Base-by-base conservation (phyloP, 108 stramenopile genomes). In the Skeletonema costatum region DNA sequence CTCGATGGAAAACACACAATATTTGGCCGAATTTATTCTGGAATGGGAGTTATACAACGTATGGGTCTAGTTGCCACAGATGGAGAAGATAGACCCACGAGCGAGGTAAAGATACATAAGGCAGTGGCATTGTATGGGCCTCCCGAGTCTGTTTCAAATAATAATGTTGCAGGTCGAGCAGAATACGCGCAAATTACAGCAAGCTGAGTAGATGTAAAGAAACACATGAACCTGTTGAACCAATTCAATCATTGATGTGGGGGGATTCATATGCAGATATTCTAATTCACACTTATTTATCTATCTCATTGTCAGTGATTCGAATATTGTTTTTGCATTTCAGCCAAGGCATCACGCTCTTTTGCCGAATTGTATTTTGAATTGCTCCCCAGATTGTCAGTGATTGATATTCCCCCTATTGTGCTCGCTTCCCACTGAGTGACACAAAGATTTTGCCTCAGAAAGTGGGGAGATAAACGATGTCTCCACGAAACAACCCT, bases 31-130 rank as follows among this genome's bases (percentile, higher is more conserved):
- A 93, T 99, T 12, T 97, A 97, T 67, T 87, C 88, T 50, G 86
- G 86, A 30, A 97, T 97, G 92, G 92, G 87, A 17, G 89, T 96
- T 12, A 82, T 99, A 60, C 92, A 97, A 74, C 81, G 91, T 8
- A 97, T 99, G 86, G 99, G 97, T 59, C 81, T 93, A 78, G 97
- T 99, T 8, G 86, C 91, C 0, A 94, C 95, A 31, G 96, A 96
- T 76, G 78, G 89, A 14, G 85, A 91, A 17, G 94, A 97, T 76
- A 80, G 89, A 50, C 97, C 97, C 14, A 88, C 82, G 39, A 78
- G 82, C 65, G 87, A 85, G n/a, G 85, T 90, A 25, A 89, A 84
- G 25, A 84, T 91, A 31, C 84, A 85, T 64, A 38, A 64, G 38
- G 84, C 84, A 46, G 68, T 68, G 51, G 76, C 84, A 10, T 60